Evolutionary conservation across 2,329 filamentous ascomycete species (phyloP), one percentile per base, ranked within the genome.

Genomic region (Colletotrichum agaves): DNA sequence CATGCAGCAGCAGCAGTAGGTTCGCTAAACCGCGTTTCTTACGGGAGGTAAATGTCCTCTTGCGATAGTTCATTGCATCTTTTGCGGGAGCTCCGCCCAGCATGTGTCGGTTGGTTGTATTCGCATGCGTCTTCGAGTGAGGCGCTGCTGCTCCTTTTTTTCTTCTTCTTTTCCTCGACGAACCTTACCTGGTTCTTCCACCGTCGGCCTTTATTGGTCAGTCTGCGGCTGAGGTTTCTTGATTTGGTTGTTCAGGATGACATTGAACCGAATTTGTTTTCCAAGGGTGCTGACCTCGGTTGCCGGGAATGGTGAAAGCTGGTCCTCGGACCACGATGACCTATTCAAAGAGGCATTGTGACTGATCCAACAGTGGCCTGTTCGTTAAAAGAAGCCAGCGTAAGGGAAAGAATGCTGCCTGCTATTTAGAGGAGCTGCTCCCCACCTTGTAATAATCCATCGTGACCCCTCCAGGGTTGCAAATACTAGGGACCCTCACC

Each of bases 131-230:
- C 44, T 17, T 47, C 13, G 46, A 41, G 44, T n/a, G 58, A 52
- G 58, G 58, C 58, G 47, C 58, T 61, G 58, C 46, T 37, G 35
- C 35, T 37, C 27, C 52, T 46, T 46, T 33, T 31, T 61, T 46
- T 46, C 41, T 31, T 61, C 58, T 35, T 46, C 8, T 23, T 27
- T 44, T 23, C 35, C 53, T 44, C n/a, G 39, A 44, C 21, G 37
- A 50, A 46, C 35, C 35, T 46, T 52, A 61, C 13, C 15, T 8
- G 8, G 27, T 2, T 27, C 56, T 59, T 21, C 43, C 10, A 33
- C 41, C 43, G 17, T 8, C 27, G 8, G 27, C 31, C 43, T 47
- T 59, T 37, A 43, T 39, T 10, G 19, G 44, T 7, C 27, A 15
- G 43, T 12, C 43, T 12, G 39, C 41, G 21, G 31, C 56, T 59